Evolutionary conservation across 1,284 basidiomycete genomes (phyloP), one percentile per base, ranked within the genome.

Genomic region (Apiotrichum mycotoxinovorans): DNA sequence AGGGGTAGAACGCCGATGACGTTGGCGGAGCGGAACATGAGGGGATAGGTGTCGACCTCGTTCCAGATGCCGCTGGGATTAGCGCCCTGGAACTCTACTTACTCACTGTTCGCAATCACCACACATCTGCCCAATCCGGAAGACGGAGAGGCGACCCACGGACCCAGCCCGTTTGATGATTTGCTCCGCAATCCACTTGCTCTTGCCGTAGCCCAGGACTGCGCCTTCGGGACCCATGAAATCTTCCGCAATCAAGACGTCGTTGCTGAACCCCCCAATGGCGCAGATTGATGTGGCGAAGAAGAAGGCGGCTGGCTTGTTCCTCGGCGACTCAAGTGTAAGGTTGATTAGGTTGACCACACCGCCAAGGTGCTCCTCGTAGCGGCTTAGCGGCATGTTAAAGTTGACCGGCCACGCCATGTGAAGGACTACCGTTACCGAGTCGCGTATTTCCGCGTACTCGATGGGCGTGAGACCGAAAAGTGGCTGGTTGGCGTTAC

Each of bases 141-240:
- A 60, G 3, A 83, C 52, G 3, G 17, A 49, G 37, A 51, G 20
- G 35, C 48, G 54, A 4, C 43, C 34, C 12, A 45, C 38, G 44
- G 67, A 23, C 1, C 66, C 74, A 23, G 75, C 80, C 37, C 63
- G 82, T 64, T 81, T 82, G 1, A 86, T 58, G 63, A 58, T 27
- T 26, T 82, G 83, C 74, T 86, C 85, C 0, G 80, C 81, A 0
- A 85, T 81, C 83, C 84, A 86, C 67, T 86, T 86, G 57, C 73
- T 79, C 53, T 80, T 68, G 4, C 82, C 84, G 61, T 85, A 85
- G 22, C 84, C 84, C 56, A 84, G 81, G 14, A 57, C 61, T 7
- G 57, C 66, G 9, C 4, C 12, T 18, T 8, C 14, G 5, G 42
- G 14, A 11, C 14, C 25, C 10, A 11, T 23, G 58, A 73, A 74